Percentiles rank a stretch among this genome's conserved stretches.
Evolutionary conservation across 2,329 filamentous ascomycete genomes (phyloP).

Genomic region (Diplocarpon rosae): DNA sequence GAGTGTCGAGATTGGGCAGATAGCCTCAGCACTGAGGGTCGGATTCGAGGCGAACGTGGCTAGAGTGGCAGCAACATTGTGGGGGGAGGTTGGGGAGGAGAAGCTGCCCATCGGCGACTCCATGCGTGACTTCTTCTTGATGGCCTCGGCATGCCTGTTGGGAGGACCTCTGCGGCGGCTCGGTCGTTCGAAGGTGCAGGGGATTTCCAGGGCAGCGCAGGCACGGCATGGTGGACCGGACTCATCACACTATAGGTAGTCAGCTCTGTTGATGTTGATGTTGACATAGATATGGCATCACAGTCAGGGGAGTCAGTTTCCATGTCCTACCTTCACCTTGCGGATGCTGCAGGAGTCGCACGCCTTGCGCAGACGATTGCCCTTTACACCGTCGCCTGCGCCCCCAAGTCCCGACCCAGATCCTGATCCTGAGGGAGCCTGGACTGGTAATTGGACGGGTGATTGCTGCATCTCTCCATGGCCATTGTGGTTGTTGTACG

Average conservation of each 20-base stretch:
- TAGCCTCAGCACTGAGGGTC: constrained; percentile 52
- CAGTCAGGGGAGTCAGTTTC: not conserved
- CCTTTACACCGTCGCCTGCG: not conserved
- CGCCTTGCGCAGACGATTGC: constrained; percentile 34
- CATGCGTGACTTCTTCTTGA: constrained; percentile 46
- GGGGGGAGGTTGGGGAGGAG: constrained; percentile 24
- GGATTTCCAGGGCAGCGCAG: constrained; percentile 53
- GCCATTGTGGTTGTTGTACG: not conserved
- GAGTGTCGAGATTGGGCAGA: constrained; percentile 58
- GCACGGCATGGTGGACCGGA: constrained; percentile 55
- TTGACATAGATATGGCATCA: no score
- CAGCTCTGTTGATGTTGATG: no score
- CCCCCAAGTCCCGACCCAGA: not conserved
- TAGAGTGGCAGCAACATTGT: constrained; percentile 25
- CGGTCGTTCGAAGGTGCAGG: constrained; percentile 55
- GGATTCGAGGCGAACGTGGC: constrained; percentile 26
- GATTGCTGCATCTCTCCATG: not conserved
- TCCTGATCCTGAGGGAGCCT: not conserved
- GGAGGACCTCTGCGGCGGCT: constrained; percentile 53
- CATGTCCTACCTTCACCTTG: constrained; percentile 37
- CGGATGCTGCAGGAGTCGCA: constrained; percentile 42
- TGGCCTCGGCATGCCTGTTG: constrained; percentile 54
- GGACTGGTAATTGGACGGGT: not conserved
- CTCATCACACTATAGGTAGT: constrained; percentile 45
- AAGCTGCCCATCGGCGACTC: constrained; percentile 17